Evolutionary conservation across 768 basidiomycete species (phyloP).

Genomic region (Amanita inopinata): DNA sequence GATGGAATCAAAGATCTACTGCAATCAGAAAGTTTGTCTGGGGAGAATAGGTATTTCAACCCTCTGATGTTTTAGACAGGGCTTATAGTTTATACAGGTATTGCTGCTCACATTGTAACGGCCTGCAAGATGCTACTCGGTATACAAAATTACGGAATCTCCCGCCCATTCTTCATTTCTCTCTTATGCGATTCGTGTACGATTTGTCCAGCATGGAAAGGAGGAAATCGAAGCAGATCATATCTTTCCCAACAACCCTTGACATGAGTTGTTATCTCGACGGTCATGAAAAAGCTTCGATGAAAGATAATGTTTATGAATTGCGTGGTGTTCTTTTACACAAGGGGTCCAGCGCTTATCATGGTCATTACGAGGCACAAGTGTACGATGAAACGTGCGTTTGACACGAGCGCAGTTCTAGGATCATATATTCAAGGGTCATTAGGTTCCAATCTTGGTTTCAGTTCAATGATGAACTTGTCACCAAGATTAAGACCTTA

Average conservation of each 20-base stretch:
- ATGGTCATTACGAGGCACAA: constrained; percentile 84
- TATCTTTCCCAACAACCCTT: constrained; percentile 67
- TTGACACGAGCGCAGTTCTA: not conserved
- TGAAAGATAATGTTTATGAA: constrained; percentile 49
- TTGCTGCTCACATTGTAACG: constrained; percentile 64
- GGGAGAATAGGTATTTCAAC: constrained; percentile 63
- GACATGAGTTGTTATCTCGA: constrained; percentile 58
- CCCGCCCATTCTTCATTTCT: constrained; percentile 87
- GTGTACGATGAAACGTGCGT: constrained; percentile 46
- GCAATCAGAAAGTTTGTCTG: constrained; percentile 62
- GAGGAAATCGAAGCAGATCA: constrained; percentile 76
- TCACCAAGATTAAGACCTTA: constrained; percentile 51
- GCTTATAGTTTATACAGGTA: constrained; percentile 44
- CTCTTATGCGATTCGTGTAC: constrained; percentile 88
- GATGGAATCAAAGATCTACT: constrained; percentile 60
- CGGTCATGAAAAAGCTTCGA: constrained; percentile 11
- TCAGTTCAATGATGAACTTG: constrained; percentile 86
- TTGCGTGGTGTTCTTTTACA: constrained; percentile 80
- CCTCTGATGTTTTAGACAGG: not conserved
- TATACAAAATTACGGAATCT: constrained; percentile 60
- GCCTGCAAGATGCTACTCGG: constrained; percentile 71
- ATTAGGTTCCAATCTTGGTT: constrained; percentile 55
- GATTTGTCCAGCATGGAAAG: constrained; percentile 70
- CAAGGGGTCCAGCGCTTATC: constrained; percentile 87
- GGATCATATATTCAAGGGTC: not conserved